Evolutionary conservation across 257 asterid species (phyloP).

Genomic region (Rubia yunnanensis): DNA sequence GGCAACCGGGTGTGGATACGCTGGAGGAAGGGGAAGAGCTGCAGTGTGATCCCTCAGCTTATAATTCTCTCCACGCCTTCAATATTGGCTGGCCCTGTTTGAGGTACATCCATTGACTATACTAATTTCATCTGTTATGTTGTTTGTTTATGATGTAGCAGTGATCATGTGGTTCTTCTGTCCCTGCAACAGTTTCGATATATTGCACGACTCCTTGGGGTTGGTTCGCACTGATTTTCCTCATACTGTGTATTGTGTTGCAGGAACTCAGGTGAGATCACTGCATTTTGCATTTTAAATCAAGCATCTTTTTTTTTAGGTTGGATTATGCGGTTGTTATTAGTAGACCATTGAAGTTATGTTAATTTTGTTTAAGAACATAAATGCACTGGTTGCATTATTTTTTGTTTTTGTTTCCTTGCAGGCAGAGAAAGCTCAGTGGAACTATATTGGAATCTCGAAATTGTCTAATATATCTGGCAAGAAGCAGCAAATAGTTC

Average conservation of each 20-base stretch:
- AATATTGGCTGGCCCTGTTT: conserved; percentile 89
- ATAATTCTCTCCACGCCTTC: conserved; percentile 77
- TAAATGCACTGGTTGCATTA: neutral
- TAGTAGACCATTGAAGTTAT: neutral
- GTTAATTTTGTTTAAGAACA: neutral
- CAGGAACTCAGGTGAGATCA: conserved; percentile 80
- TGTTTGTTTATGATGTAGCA: neutral
- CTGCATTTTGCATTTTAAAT: neutral
- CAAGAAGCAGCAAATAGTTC: conserved; percentile 63
- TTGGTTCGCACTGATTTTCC: conserved; percentile 86
- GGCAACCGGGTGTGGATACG: conserved; percentile 87
- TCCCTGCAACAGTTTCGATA: conserved; percentile 59
- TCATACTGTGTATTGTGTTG: conserved; percentile 64
- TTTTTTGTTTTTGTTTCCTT: neutral
- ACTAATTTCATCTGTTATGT: neutral
- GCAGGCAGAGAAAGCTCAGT: conserved; percentile 70
- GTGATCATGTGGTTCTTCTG: conserved; percentile 11
- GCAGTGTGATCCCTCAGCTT: conserved; percentile 83
- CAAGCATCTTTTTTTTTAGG: neutral
- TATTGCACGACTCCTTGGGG: conserved; percentile 74
- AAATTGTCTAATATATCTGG: conserved; percentile 78
- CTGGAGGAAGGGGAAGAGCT: conserved; percentile 93
- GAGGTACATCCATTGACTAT: conserved; percentile 29
- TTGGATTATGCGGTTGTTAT: neutral
- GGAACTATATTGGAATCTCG: conserved; percentile 64